These are phyloP conservation scores for Gnomoniopsis sp. DNA, from an alignment of 2,329 filamentous ascomycete genomes.

Conservation along the genomic window DNA sequence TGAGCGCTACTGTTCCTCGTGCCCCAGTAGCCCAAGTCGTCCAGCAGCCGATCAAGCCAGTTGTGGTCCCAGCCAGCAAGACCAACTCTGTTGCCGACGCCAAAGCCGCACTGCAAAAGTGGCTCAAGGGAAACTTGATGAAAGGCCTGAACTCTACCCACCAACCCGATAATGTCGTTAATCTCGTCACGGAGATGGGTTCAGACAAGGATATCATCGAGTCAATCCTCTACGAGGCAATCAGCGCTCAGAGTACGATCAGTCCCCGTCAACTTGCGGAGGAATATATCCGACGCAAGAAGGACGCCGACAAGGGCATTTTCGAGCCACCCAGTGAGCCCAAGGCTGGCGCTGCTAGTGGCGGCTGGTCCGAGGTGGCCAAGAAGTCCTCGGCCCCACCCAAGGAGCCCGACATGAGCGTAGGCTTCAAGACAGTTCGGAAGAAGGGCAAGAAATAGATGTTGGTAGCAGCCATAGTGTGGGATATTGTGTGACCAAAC, in stretches of 20 bases:
- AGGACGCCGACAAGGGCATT: slow-evolving; percentile 87
- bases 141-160: slow-evolving; percentile 60
- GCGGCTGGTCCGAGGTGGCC: slow-evolving; percentile 94
- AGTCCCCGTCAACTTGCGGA: slow-evolving; percentile 91
- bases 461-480: background rate
- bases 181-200: slow-evolving; percentile 66
- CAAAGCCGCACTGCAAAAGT: slow-evolving; percentile 90
- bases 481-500: background rate
- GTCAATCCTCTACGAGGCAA: slow-evolving; percentile 82
- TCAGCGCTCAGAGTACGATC: slow-evolving; percentile 84
- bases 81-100: slow-evolving; percentile 48
- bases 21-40: background rate
- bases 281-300: slow-evolving; percentile 90
- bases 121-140: slow-evolving; percentile 76
- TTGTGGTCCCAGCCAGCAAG: slow-evolving; percentile 33
- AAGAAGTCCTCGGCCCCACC: slow-evolving; percentile 67
- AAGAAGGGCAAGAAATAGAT: slow-evolving; percentile 82
- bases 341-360: slow-evolving; percentile 43
- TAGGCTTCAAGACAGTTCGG: slow-evolving; percentile 86
- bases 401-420: slow-evolving; percentile 36
- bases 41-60: slow-evolving; percentile 34
- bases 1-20: slow-evolving; percentile 34
- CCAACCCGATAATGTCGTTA: slow-evolving; percentile 76
- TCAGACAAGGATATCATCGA: slow-evolving; percentile 24
- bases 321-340: slow-evolving; percentile 56